These are phyloP conservation scores for Solanum arcanum DNA, from an alignment of 257 asterid genomes.

Conservation along the genomic window DNA sequence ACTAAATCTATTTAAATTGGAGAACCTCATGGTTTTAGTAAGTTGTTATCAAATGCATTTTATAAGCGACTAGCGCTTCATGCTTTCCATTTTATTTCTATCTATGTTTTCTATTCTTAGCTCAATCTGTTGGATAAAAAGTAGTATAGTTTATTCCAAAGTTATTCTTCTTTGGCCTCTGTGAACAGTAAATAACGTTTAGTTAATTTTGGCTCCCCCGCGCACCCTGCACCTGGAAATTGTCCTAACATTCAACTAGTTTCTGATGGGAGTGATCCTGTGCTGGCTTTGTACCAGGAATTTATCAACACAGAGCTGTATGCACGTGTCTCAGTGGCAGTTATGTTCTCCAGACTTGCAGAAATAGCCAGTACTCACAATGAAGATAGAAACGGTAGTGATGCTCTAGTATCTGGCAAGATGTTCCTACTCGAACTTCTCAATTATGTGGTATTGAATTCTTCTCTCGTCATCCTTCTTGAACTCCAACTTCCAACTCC, in stretches of 20 bases:
- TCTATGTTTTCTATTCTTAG: neutral
- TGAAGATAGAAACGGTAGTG: conserved; percentile 17
- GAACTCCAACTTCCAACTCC: neutral
- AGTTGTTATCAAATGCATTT: neutral
- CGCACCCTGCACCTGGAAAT: neutral
- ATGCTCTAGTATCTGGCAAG: conserved; percentile 58
- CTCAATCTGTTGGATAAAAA: neutral
- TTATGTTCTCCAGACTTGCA: conserved; percentile 64
- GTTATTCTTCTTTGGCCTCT: neutral
- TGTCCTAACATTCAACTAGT: neutral
- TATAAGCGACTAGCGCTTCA: neutral
- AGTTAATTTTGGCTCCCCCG: neutral
- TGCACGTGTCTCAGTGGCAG: conserved; percentile 97
- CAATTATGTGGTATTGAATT: conserved; percentile 43
- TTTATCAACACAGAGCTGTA: conserved; percentile 88
- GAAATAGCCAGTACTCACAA: conserved; percentile 34
- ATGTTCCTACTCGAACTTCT: conserved; percentile 80
- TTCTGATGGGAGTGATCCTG: neutral
- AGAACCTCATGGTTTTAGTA: neutral
- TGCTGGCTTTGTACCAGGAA: conserved; percentile 39
- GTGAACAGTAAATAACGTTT: neutral
- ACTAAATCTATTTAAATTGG: neutral
- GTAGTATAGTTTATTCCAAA: neutral
- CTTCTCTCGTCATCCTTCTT: neutral
- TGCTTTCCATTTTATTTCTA: neutral